These are phyloP conservation scores for Lathyrus aphaca DNA, from an alignment of 306 rosid species.

Conservation along the genomic window DNA sequence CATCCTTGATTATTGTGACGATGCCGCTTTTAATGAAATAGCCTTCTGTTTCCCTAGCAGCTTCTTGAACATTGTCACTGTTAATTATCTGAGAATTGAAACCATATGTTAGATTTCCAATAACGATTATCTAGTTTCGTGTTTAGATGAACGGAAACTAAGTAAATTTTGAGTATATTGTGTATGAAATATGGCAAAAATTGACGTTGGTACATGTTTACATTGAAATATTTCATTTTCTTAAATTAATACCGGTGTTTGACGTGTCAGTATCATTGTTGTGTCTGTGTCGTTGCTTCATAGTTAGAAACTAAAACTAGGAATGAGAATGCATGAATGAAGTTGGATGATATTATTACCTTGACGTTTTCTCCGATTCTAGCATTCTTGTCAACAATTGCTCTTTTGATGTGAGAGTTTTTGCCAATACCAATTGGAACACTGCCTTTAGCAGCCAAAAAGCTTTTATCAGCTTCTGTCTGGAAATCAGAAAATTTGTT, in stretches of 20 bases:
- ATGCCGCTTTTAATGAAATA: slow-evolving; percentile 97
- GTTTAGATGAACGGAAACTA: background rate
- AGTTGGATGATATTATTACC: slow-evolving; percentile 47
- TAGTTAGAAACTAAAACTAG: background rate
- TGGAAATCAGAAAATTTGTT: slow-evolving; percentile 45
- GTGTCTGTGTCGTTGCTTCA: too few relatives aligned
- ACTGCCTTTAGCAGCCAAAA: slow-evolving; percentile 82
- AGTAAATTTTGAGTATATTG: background rate
- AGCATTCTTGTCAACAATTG: slow-evolving; percentile 97
- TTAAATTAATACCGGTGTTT: too few relatives aligned
- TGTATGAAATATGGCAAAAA: background rate
- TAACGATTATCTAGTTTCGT: background rate
- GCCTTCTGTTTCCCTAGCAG: slow-evolving; percentile 97
- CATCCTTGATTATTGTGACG: slow-evolving; percentile 93
- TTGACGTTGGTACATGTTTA: too few relatives aligned
- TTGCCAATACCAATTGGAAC: slow-evolving; percentile 93
- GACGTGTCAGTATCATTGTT: too few relatives aligned
- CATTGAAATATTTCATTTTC: too few relatives aligned
- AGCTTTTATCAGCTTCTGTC: slow-evolving; percentile 90
- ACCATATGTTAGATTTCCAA: slow-evolving; percentile 22
- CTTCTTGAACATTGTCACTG: slow-evolving; percentile 85
- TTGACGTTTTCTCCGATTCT: slow-evolving; percentile 88
- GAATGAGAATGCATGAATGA: slow-evolving; percentile 9
- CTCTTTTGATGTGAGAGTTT: slow-evolving; percentile 91
- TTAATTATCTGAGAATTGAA: slow-evolving; percentile 73